Conservation (phyloP, 306 rosid species). For the Pterocarpus macrocarpus region DNA sequence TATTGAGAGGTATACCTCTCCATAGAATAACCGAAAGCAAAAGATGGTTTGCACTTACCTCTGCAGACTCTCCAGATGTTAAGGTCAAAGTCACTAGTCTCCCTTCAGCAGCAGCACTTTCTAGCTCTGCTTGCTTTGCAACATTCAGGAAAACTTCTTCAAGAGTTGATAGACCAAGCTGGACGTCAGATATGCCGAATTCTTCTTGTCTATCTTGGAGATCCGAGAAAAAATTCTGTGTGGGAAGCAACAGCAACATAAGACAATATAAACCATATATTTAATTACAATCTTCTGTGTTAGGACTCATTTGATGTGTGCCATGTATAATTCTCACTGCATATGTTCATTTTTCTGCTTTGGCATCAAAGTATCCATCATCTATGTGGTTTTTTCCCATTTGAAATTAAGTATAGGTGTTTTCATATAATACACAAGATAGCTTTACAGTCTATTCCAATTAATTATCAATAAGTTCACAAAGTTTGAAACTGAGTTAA, state of each 20-base stretch:
- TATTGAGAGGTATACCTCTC: constrained; percentile 9
- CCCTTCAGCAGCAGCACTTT: constrained; percentile 82
- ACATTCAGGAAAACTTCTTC: constrained; percentile 92
- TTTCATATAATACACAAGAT: constrained; percentile 19
- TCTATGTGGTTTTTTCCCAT: neutral
- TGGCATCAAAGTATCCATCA: constrained; percentile 15
- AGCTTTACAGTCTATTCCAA: constrained; percentile 4
- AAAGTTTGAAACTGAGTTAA: no score
- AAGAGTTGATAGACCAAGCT: constrained; percentile 84
- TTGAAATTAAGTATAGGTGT: neutral
- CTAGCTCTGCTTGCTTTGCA: constrained; percentile 86
- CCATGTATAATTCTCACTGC: constrained; percentile 13
- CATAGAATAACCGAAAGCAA: constrained; percentile 16
- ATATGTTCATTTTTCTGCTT: neutral
- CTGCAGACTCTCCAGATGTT: constrained; percentile 66
- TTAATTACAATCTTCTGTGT: constrained; percentile 7
- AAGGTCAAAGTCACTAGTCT: constrained; percentile 64
- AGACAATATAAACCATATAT: constrained; percentile 22
- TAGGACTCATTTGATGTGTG: constrained; percentile 3
- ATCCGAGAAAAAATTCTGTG: constrained; percentile 74
- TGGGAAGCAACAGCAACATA: constrained; percentile 39
- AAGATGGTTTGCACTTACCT: constrained; percentile 50
- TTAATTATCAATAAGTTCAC: no score
- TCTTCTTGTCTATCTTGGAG: constrained; percentile 75
- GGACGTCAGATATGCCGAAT: constrained; percentile 81